Conservation (phyloP, 805 yeast genomes). For the Hermanozyma aechmeae region DNA sequence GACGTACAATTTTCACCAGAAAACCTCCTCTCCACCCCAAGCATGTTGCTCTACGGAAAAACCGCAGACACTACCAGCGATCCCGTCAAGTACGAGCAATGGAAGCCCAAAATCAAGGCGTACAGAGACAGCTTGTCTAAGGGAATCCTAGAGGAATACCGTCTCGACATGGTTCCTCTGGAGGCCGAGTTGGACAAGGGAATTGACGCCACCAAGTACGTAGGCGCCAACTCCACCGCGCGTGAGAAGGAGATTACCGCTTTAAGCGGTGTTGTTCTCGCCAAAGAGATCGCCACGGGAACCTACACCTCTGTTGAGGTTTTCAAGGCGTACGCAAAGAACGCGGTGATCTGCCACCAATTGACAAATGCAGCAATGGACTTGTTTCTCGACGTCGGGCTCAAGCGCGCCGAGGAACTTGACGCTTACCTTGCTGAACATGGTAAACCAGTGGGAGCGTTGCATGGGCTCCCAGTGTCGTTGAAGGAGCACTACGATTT, state of each 20-base stretch:
- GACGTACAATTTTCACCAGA: too few species aligned
- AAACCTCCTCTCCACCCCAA: too few species aligned
- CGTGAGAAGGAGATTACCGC: conserved; percentile 7
- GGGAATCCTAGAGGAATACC: too few species aligned
- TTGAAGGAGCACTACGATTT: conserved; percentile 10
- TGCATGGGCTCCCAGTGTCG: conserved; percentile 12
- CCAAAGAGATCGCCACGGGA: conserved; percentile 7
- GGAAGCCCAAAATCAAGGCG: not conserved
- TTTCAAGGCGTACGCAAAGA: conserved; percentile 9
- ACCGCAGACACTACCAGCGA: not conserved
- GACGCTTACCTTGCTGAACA: conserved; percentile 5
- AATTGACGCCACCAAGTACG: conserved; percentile 6
- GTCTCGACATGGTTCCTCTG: conserved; percentile 7
- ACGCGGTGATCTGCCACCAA: conserved; percentile 11
- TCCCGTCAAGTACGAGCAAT: not conserved
- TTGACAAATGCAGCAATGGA: conserved; percentile 13
- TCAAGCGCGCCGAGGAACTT: conserved; percentile 9
- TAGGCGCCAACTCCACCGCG: conserved; percentile 4
- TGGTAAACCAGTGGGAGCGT: conserved; percentile 8
- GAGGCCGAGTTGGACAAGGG: conserved; percentile 8
- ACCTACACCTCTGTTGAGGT: conserved; percentile 7
- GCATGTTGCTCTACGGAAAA: too few species aligned
- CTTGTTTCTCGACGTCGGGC: conserved; percentile 11
- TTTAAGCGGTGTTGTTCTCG: conserved; percentile 6
- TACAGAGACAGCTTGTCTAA: conserved; percentile 1